Evolutionary conservation across 495 filamentous ascomycete species (phyloP).

Genomic region (Amniculicola lignicola): DNA sequence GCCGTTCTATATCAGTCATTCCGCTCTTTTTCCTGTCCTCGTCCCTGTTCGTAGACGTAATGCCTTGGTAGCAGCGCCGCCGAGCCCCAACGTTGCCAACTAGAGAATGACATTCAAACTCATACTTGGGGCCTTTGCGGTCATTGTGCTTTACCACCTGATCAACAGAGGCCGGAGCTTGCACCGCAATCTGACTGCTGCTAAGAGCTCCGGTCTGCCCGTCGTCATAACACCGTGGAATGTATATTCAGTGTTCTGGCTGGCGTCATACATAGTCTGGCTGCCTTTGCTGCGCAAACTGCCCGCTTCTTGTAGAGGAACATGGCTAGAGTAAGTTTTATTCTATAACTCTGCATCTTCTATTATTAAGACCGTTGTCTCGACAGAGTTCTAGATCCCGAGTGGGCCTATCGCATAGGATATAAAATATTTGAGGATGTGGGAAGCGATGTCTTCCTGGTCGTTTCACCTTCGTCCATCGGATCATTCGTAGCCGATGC

Average conservation of each 20-base stretch:
- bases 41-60: not conserved
- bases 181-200: slow-evolving; percentile 37
- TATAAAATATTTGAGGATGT: slow-evolving; percentile 45
- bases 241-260: slow-evolving; percentile 47
- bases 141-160: slow-evolving; percentile 17
- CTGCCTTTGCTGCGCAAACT: slow-evolving; percentile 50
- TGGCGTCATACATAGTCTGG: slow-evolving; percentile 49
- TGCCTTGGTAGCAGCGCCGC: not conserved
- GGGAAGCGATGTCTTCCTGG: slow-evolving; percentile 54
- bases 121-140: slow-evolving; percentile 12
- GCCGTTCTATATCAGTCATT: not conserved
- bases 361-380: not conserved
- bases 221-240: slow-evolving; percentile 39
- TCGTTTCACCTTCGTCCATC: slow-evolving; percentile 50
- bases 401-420: slow-evolving; percentile 45
- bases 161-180: slow-evolving; percentile 34
- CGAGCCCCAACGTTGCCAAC: not conserved
- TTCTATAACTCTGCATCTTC: not conserved
- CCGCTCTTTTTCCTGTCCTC: slow-evolving; percentile 1
- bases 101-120: slow-evolving; percentile 9
- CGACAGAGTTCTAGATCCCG: slow-evolving; percentile 37
- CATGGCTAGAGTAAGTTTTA: slow-evolving; percentile 46
- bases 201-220: slow-evolving; percentile 42
- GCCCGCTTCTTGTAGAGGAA: slow-evolving; percentile 43
- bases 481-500: slow-evolving; percentile 54